Percentiles rank a stretch among this genome's conserved stretches.
phyloP scores from a whole-genome alignment of 2,329 filamentous ascomycete genomes.

The Penicillium oxalicum region DNA sequence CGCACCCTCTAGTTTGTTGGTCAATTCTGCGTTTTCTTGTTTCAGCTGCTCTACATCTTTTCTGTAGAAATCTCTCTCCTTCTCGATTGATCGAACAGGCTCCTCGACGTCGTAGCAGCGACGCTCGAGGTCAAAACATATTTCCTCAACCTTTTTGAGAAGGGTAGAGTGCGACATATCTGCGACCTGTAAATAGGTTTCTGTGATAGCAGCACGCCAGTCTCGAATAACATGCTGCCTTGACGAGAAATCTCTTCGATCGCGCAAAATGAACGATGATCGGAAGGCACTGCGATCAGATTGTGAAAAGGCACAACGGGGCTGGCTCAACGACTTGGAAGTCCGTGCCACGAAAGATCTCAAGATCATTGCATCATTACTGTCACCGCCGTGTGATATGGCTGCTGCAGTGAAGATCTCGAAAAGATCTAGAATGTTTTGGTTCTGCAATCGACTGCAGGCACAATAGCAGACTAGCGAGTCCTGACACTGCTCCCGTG shows the following conservation, averaged over 20 bases:
- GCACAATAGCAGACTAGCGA: slow-evolving; percentile 17
- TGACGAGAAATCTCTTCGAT: slow-evolving; percentile 12
- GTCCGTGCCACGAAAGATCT: slow-evolving; percentile 18
- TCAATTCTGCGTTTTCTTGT: slow-evolving; percentile 31
- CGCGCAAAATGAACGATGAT: slow-evolving; percentile 7
- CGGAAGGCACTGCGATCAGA: slow-evolving; percentile 8
- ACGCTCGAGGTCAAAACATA: slow-evolving; percentile 52
- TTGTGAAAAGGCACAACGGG: slow-evolving; percentile 16
- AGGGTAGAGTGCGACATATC: slow-evolving; percentile 44
- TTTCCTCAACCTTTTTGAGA: slow-evolving; percentile 45
- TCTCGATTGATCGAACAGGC: slow-evolving; percentile 43
- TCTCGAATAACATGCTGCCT: slow-evolving; percentile 30
- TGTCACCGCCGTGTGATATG: slow-evolving; percentile 7
- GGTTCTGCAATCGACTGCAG: slow-evolving; percentile 18
- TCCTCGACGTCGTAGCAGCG: slow-evolving; percentile 52
- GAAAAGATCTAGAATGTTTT: slow-evolving; percentile 22
- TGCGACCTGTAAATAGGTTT: slow-evolving; percentile 41
- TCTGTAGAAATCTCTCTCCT: slow-evolving; percentile 30
- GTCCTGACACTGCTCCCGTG: slow-evolving; percentile 16
- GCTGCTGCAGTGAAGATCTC: slow-evolving; percentile 20
- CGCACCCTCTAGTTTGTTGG: slow-evolving; percentile 33
- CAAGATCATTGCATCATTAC: slow-evolving; percentile 12
- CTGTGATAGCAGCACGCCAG: slow-evolving; percentile 46
- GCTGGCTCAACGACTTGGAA: slow-evolving; percentile 4
- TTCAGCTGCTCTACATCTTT: slow-evolving; percentile 33